Evolutionary conservation across 2,329 filamentous ascomycete genomes (phyloP).

Genomic region (Aspergillus pseudoviridinutans): DNA sequence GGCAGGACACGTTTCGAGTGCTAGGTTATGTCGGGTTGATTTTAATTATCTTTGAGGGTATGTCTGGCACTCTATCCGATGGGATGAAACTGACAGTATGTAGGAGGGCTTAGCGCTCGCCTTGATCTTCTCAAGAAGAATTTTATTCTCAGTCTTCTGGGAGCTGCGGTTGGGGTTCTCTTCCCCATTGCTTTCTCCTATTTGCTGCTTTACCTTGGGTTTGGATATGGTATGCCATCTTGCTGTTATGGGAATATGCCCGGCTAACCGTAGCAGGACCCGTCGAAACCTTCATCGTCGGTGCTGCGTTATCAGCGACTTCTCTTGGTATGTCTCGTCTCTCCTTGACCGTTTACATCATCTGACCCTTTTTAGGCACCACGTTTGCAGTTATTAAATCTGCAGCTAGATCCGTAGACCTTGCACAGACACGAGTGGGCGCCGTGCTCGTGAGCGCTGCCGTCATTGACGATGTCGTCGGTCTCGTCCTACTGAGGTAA

Average conservation of each 20-base stretch:
- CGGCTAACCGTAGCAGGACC: constrained; percentile 13
- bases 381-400: constrained; percentile 31
- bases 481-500: constrained; percentile 37
- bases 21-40: constrained; percentile 49
- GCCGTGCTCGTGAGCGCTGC: constrained; percentile 46
- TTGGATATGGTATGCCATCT: constrained; percentile 34
- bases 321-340: constrained; percentile 19
- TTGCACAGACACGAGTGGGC: constrained; percentile 43
- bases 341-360: not conserved
- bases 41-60: constrained; percentile 48
- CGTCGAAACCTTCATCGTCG: constrained; percentile 31
- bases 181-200: constrained; percentile 46
- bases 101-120: constrained; percentile 45
- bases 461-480: constrained; percentile 46
- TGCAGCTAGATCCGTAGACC: constrained; percentile 33
- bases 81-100: constrained; percentile 5
- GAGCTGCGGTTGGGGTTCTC: constrained; percentile 44
- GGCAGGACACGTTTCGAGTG: constrained; percentile 46
- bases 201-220: constrained; percentile 42
- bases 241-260: not conserved
- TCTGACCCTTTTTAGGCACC: constrained; percentile 12
- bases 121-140: constrained; percentile 47
- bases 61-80: not conserved
- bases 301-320: constrained; percentile 27
- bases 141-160: constrained; percentile 40